Conservation (phyloP, 164 flowering plant species). For the Sedum album region DNA sequence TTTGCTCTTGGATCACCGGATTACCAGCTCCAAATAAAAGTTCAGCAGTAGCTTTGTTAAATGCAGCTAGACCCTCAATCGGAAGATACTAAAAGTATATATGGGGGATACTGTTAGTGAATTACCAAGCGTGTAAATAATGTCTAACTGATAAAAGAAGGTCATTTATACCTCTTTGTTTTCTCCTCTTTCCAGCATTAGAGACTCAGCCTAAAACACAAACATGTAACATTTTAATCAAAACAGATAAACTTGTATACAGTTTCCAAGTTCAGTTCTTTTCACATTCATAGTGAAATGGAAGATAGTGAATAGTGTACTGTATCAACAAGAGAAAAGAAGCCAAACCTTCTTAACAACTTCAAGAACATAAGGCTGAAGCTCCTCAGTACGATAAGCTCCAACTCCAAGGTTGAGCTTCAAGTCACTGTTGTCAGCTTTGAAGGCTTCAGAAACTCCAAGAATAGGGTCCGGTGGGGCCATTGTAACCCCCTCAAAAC, state of each 20-base stretch:
- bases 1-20: slow-evolving; percentile 62
- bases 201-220: slow-evolving; percentile 67
- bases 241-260: neutral
- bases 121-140: neutral
- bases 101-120: slow-evolving; percentile 11
- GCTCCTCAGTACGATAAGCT: slow-evolving; percentile 96
- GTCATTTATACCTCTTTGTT: slow-evolving; percentile 75
- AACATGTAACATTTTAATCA: neutral
- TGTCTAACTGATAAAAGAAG: slow-evolving; percentile 5
- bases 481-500: slow-evolving; percentile 82
- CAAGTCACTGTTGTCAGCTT: slow-evolving; percentile 54
- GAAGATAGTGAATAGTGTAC: neutral
- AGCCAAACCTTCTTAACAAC: slow-evolving; percentile 79
- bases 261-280: neutral
- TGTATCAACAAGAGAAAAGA: neutral
- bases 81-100: slow-evolving; percentile 78
- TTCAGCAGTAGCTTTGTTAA: slow-evolving; percentile 88
- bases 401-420: slow-evolving; percentile 99
- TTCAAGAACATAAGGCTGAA: slow-evolving; percentile 88
- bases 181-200: slow-evolving; percentile 82
- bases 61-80: slow-evolving; percentile 97
- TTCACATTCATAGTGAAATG: neutral
- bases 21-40: slow-evolving; percentile 82
- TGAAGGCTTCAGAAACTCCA: slow-evolving; percentile 97
- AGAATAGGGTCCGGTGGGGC: slow-evolving; percentile 99